Evolutionary conservation across 176 grass and related monocot species (phyloP), one percentile per base, ranked within the genome.

Genomic region (Thalia dealbata): DNA sequence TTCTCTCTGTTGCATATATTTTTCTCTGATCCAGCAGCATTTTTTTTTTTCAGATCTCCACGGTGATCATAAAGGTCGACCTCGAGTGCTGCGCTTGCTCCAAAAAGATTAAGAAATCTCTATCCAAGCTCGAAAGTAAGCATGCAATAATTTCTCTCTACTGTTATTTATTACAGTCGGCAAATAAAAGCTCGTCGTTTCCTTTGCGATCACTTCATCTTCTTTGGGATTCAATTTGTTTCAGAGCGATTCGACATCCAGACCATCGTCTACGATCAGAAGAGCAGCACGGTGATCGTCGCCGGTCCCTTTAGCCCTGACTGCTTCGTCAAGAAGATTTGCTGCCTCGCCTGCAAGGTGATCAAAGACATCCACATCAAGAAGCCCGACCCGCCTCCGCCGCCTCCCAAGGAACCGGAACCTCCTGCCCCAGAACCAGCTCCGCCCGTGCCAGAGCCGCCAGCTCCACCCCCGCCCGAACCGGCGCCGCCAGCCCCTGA

Each of bases 71-170:
- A 18, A 67, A 76, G 23, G 82, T 73, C 11, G 73, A 91, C 68
- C 84, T 91, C 14, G 52, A 60, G 13, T 91, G 88, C 68, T 69
- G 72, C 7, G 58, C 64, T 58, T 91, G 88, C 10, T 61, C 44
- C 72, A 84, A 64, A 61, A 86, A 82, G 81, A 82, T 91, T 32
- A 73, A 87, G 29, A 84, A 84, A 70, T 60, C 81, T 9, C 69
- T 91, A 6, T 42, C 38, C 50, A 71, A 84, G 72, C 72, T 87
- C 27, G 41, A 82, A 73, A 16, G 88, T 90, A 73, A 22, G 69
- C 71, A 52, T 32, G 0, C 5, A 30, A 63, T 27, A 22, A 1
- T 7, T 26, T 16, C 19, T 23, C 13, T 3, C 45, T 73, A 16
- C 23, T 23, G 19, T 0, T 2, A 8, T 30, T 0, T 2, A 8